These are phyloP conservation scores for Yamadazyma blattariae DNA, from an alignment of 1,139 yeast species.

Conservation along the genomic window DNA sequence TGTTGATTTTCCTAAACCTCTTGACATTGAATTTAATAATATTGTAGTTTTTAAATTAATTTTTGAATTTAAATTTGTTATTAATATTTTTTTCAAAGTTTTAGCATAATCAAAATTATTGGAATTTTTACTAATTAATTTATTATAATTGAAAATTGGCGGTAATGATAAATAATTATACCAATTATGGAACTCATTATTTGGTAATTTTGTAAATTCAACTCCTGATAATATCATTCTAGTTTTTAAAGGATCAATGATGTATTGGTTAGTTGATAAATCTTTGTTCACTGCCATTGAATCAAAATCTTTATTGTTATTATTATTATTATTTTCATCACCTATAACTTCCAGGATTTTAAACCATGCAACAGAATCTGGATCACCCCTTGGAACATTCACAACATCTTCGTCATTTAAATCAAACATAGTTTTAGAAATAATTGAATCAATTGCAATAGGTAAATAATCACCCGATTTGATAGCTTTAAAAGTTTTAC, in stretches of 20 bases:
- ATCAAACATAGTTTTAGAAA: constrained; percentile 59
- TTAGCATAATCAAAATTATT: constrained; percentile 47
- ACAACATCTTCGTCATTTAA: constrained; percentile 26
- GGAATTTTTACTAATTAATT: constrained; percentile 10
- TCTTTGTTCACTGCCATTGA: no score
- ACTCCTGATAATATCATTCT: constrained; percentile 67
- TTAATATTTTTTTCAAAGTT: constrained; percentile 49
- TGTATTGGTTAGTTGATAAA: constrained; percentile 40
- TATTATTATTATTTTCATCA: not conserved
- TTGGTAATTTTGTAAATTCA: constrained; percentile 39
- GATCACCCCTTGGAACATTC: constrained; percentile 56
- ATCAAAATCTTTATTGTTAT: constrained; percentile 12
- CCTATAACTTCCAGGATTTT: constrained; percentile 47
- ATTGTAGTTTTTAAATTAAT: constrained; percentile 57
- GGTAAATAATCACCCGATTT: constrained; percentile 67
- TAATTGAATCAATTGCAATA: constrained; percentile 68
- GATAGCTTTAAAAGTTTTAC: constrained; percentile 55
- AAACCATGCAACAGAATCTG: constrained; percentile 87
- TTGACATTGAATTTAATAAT: constrained; percentile 62
- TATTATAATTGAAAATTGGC: constrained; percentile 33
- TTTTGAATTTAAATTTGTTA: constrained; percentile 39
- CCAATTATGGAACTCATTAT: constrained; percentile 43
- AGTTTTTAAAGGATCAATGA: constrained; percentile 64
- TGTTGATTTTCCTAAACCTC: constrained; percentile 80
- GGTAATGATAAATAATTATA: constrained; percentile 44